Conservation (phyloP, 108 stramenopile species). For the Cylindrotheca fusiformis region DNA sequence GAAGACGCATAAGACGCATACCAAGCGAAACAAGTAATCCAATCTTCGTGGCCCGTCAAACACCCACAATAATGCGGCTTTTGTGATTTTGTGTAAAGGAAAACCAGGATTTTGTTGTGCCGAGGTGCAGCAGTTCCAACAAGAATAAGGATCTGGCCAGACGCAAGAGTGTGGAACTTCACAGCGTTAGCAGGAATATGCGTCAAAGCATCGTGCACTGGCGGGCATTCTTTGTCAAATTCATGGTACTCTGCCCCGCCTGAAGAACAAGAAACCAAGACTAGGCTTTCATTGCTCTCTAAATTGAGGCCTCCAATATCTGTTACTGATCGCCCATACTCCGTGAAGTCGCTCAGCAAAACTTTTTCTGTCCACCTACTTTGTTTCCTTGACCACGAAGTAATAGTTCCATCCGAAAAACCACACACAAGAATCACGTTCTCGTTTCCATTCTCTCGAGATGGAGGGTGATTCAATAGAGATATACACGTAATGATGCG, state of each 20-base stretch:
- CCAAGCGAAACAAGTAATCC: constrained; percentile 82
- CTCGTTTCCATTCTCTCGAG: background rate
- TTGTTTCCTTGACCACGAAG: constrained; percentile 37
- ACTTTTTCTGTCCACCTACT: constrained; percentile 20
- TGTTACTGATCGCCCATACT: constrained; percentile 34
- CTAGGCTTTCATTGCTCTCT: background rate
- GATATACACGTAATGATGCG: constrained; percentile 31
- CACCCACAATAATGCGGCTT: constrained; percentile 40
- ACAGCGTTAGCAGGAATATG: constrained; percentile 42
- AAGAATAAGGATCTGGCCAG: constrained; percentile 26
- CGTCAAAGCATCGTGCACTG: background rate
- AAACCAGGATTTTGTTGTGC: constrained; percentile 78
- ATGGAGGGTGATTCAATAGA: constrained; percentile 12
- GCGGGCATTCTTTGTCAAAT: background rate
- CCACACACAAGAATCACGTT: constrained; percentile 38
- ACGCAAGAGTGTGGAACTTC: constrained; percentile 21
- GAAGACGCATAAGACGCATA: background rate
- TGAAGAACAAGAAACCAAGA: constrained; percentile 29
- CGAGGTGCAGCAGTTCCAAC: constrained; percentile 72
- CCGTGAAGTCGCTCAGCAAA: constrained; percentile 2
- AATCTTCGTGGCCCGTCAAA: constrained; percentile 81
- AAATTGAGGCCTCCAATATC: constrained; percentile 34
- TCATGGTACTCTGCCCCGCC: constrained; percentile 26
- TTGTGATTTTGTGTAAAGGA: constrained; percentile 12
- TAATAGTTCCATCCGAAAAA: constrained; percentile 78